Evolutionary conservation across 2,329 filamentous ascomycete genomes (phyloP), one percentile per base, ranked within the genome.

Genomic region (Fusarium robinianum): DNA sequence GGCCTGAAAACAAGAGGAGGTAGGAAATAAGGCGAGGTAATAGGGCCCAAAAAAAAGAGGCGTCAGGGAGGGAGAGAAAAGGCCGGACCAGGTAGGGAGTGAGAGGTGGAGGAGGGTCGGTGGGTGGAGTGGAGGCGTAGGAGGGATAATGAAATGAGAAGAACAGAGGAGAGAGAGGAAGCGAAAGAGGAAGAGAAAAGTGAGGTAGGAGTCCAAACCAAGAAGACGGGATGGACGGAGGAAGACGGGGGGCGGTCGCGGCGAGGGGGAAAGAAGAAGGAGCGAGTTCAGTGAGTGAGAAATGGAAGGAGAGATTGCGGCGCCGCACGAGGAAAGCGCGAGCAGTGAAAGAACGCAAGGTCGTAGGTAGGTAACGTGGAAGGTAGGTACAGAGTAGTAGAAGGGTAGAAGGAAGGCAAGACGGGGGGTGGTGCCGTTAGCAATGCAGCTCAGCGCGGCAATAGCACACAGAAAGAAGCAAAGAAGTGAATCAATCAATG

Each of bases 61-160:
- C 64, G 63, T 64, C 65, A 65, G 63, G 61, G 52, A 57, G 51
- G 53, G 53, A 62, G 55, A 61, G 57, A 63, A 62, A 55, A 59
- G 52, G 53, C 59, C 56, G 54, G 61, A 41, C 34, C 54, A 39
- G 57, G 59, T 57, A 57, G 57, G 62, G 60, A 67, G 62, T 63
- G 62, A 57, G 41, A 31, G 51, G 58, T 53, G 51, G 53, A 60
- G 53, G 53, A 57, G 49, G 48, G 53, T 54, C 43, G 46, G 49
- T 56, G 51, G 25, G 44, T 51, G 51, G 49, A 47, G 54, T 57
- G 56, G 50, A 57, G 49, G 47, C 45, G 43, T 40, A 48, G 48
- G 53, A 53, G 55, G 55, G 46, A 60, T 54, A 53, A 62, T 54
- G 47, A 61, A 57, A 57, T 48, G 35, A 54, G 46, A 36, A 29